Percentiles rank a stretch among this genome's conserved stretches.
phyloP scores from a whole-genome alignment of 1,284 basidiomycete species.

The Paramarasmius palmivorus region DNA sequence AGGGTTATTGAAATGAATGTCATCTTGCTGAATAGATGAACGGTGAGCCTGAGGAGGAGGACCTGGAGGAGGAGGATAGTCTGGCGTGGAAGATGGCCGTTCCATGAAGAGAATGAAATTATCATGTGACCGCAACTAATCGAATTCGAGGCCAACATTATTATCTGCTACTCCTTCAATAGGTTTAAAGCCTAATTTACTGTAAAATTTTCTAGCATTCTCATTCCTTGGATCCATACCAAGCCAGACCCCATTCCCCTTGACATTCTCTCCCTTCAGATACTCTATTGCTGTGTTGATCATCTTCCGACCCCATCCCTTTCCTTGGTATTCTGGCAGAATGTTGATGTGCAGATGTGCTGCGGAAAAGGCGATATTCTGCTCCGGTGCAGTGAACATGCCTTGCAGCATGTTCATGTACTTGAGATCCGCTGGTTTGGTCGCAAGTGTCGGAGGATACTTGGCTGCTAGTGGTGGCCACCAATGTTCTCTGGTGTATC shows the following conservation, averaged over 20 bases:
- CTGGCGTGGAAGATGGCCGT: neutral
- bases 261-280: conserved; percentile 46
- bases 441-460: conserved; percentile 43
- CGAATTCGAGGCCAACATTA: conserved; percentile 50
- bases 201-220: conserved; percentile 58
- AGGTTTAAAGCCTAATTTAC: conserved; percentile 51
- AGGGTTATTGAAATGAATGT: too few species aligned
- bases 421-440: conserved; percentile 47
- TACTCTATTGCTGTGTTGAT: conserved; percentile 51
- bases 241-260: conserved; percentile 52
- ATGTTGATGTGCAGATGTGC: conserved; percentile 73
- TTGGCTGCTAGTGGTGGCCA: conserved; percentile 55
- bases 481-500: conserved; percentile 51
- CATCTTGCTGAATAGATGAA: too few species aligned
- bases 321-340: conserved; percentile 55
- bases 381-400: conserved; percentile 45
- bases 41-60: neutral
- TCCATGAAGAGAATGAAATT: neutral
- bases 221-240: conserved; percentile 61
- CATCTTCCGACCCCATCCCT: conserved; percentile 63
- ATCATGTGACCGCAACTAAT: conserved; percentile 28
- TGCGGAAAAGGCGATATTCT: conserved; percentile 53
- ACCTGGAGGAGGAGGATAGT: conserved; percentile 4
- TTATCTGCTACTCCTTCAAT: conserved; percentile 48
- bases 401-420: conserved; percentile 52